Evolutionary conservation across 2,329 filamentous ascomycete genomes (phyloP).

Genomic region (Aureobasidium sp.): DNA sequence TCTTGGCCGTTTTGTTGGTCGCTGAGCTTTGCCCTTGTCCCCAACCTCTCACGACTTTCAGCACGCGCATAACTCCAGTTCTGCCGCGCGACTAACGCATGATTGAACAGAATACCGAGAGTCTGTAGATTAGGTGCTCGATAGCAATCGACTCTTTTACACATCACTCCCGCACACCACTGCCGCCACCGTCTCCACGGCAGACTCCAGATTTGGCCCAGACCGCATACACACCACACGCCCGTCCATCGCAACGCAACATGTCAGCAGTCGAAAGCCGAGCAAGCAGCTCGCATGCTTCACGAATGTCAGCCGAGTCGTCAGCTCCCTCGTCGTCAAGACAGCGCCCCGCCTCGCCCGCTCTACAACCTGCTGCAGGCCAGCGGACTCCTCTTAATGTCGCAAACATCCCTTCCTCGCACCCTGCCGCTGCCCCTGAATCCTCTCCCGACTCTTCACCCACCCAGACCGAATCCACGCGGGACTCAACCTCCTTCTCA

Average conservation of each 20-base stretch:
- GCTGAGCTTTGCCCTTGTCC: not conserved
- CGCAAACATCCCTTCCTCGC: not conserved
- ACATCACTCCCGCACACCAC: constrained; percentile 42
- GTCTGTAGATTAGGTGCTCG: constrained; percentile 46
- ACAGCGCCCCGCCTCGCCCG: not conserved
- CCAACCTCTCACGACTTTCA: constrained; percentile 2
- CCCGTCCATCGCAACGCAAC: not conserved
- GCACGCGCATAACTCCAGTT: not conserved
- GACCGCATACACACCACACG: not conserved
- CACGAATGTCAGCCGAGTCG: not conserved
- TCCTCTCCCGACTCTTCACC: constrained; percentile 33
- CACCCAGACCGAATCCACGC: constrained; percentile 19
- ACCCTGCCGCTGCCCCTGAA: constrained; percentile 20
- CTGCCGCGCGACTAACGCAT: constrained; percentile 3
- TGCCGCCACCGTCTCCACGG: constrained; percentile 6
- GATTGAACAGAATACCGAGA: not conserved
- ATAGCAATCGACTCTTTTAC: constrained; percentile 62
- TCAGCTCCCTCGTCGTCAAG: not conserved
- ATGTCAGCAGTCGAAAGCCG: constrained; percentile 15
- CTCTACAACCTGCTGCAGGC: constrained; percentile 5
- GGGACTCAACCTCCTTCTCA: constrained; percentile 25
- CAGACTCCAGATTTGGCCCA: not conserved
- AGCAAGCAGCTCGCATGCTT: constrained; percentile 11
- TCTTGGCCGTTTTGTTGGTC: constrained; percentile 5
- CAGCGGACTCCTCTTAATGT: constrained; percentile 3